Evolutionary conservation across 1,139 yeast species (phyloP), one percentile per base, ranked within the genome.

Genomic region (Taiozyma onychis): DNA sequence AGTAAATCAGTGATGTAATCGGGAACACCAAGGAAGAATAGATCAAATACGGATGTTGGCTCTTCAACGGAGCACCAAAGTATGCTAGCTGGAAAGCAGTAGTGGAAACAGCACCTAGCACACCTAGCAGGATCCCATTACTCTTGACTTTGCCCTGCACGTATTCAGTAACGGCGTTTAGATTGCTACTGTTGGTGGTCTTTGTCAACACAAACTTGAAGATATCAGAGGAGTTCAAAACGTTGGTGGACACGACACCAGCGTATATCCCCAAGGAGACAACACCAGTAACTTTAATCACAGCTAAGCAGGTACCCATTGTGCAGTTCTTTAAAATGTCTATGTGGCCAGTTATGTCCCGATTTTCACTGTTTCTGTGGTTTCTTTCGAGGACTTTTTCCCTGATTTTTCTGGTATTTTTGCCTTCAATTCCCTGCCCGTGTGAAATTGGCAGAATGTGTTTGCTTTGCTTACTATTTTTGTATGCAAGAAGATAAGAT

Each of bases 191-290:
- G 4, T 44, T 47, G 34, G 53, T 27, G 10, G 44, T 45, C 16
- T 18, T 44, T 21, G 47, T 27, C 22, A 66, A 49, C 22, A 61
- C 60, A 27, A 57, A 55, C 7, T 55, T 51, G 6, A 66, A 48
- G 6, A 65, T 59, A 13, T 63, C 64, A 43, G 56, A 49, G 18
- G 63, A 65, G 16, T 63, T 55, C 55, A 87, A 70, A 49, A 87
- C 70, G 44, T 88, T 78, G 44, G 96, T 93, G 50, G 95, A 88
- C 58, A 95, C 93, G 81, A 87, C 82, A 61, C 97, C 97, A 39
- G 96, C 86, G 66, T 96, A 96, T 56, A 90, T 79, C 71, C 97
- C 91, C 85, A 90, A 84, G 48, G 95, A 83, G 43, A 96, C 84
- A 56, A 89, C 81, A 57, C 96, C 97, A 55, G 87, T 73, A 28